phyloP scores from a whole-genome alignment of 768 basidiomycete genomes.

The Hygrocybe coccinea region DNA sequence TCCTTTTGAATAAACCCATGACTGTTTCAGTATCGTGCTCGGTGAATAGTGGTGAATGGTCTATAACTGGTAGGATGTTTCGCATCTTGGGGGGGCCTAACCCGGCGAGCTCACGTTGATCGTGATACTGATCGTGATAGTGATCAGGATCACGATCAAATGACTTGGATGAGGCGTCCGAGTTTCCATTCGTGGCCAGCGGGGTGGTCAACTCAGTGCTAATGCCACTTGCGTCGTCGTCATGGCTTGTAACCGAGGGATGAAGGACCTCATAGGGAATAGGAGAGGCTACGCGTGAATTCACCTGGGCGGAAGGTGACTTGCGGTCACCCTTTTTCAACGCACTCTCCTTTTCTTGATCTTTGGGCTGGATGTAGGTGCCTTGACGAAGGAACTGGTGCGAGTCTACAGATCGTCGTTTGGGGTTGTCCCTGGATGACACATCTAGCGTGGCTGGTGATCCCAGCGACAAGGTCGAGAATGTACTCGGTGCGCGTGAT shows the following conservation, averaged over 20 bases:
- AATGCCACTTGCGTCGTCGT: slow-evolving; percentile 8
- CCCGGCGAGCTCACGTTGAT: no score
- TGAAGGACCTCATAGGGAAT: background rate
- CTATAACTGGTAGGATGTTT: slow-evolving; percentile 34
- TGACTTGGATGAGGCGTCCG: slow-evolving; percentile 35
- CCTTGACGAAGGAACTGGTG: slow-evolving; percentile 29
- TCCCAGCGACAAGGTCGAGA: background rate
- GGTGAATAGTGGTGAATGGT: slow-evolving; percentile 41
- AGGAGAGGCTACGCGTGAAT: background rate
- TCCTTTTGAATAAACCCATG: slow-evolving; percentile 19
- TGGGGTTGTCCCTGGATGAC: background rate
- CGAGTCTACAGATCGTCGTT: slow-evolving; percentile 24
- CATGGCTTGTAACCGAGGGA: background rate
- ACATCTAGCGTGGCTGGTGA: background rate
- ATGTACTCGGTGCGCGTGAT: background rate
- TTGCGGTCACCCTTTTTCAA: background rate
- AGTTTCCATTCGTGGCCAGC: slow-evolving; percentile 24
- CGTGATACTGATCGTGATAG: slow-evolving; percentile 24
- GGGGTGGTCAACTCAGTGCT: slow-evolving; percentile 31
- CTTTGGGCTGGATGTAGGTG: slow-evolving; percentile 25
- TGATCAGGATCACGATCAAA: slow-evolving; percentile 21
- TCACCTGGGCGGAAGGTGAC: background rate
- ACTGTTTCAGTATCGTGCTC: slow-evolving; percentile 24
- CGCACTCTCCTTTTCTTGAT: slow-evolving; percentile 18
- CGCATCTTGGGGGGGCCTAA: slow-evolving; percentile 32